These are phyloP conservation scores for Trichoderma polysporum DNA, from an alignment of 2,329 filamentous ascomycete species.

Conservation along the genomic window DNA sequence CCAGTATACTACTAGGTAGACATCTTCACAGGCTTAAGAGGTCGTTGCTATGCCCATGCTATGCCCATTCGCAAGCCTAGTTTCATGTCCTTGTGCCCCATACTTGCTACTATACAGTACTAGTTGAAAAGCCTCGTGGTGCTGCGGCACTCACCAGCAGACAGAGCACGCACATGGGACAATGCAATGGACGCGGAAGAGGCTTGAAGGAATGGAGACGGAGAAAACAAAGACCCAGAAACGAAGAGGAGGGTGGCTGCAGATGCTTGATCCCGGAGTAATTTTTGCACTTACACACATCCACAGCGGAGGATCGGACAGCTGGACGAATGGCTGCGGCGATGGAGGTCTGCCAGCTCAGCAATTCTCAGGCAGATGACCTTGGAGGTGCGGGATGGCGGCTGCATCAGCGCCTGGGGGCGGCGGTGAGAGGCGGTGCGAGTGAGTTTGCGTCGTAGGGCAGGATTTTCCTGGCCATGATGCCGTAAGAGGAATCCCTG, in stretches of 20 bases:
- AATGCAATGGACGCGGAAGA: slow-evolving; percentile 1
- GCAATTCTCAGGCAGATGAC: slow-evolving; percentile 40
- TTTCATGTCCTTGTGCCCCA: not conserved
- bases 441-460: not conserved
- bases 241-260: not conserved
- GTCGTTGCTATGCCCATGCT: too few relatives aligned
- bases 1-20: not conserved
- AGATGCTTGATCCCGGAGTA: slow-evolving; percentile 13
- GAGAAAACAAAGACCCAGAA: not conserved
- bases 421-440: slow-evolving; percentile 11
- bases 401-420: slow-evolving; percentile 19
- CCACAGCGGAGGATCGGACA: slow-evolving; percentile 3
- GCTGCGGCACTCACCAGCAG: not conserved
- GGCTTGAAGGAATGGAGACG: not conserved
- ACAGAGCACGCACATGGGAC: slow-evolving; percentile 5
- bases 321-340: slow-evolving; percentile 19
- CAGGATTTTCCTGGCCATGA: not conserved
- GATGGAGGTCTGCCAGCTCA: slow-evolving; percentile 37
- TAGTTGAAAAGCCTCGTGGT: not conserved
- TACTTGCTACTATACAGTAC: not conserved
- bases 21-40: not conserved
- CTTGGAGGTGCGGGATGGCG: slow-evolving; percentile 22
- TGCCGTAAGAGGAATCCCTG: not conserved
- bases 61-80: not conserved
- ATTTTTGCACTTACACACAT: not conserved